Evolutionary conservation across 768 basidiomycete genomes (phyloP).

Genomic region (Pleurotus pulmonarius): DNA sequence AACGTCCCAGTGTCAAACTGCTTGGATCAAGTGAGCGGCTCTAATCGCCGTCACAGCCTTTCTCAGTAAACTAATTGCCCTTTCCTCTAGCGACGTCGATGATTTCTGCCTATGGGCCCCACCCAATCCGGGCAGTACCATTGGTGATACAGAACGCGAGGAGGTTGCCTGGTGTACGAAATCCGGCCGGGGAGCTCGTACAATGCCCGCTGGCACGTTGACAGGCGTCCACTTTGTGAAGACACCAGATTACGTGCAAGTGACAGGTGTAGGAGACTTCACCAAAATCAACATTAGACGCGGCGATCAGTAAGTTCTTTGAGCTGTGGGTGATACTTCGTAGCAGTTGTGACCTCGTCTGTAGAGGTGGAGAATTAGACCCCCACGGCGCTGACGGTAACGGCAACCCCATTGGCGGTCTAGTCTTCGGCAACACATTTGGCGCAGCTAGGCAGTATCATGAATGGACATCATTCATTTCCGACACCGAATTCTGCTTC

Average conservation of each 20-base stretch:
- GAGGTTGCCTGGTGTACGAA: constrained; percentile 11
- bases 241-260: constrained; percentile 59
- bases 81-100: constrained; percentile 4
- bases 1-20: constrained; percentile 10
- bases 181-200: constrained; percentile 32
- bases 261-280: constrained; percentile 57
- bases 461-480: constrained; percentile 87
- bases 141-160: constrained; percentile 10
- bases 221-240: constrained; percentile 34
- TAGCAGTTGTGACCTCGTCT: background rate
- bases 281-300: constrained; percentile 54
- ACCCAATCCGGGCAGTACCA: constrained; percentile 6
- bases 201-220: constrained; percentile 40
- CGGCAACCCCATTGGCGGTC: constrained; percentile 21
- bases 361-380: constrained; percentile 35
- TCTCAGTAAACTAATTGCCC: background rate
- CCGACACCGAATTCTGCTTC: constrained; percentile 63
- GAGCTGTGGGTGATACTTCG: background rate
- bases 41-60: too few relatives aligned
- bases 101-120: constrained; percentile 13
- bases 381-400: constrained; percentile 48
- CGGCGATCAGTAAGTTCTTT: constrained; percentile 36
- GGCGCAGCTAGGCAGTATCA: constrained; percentile 51
- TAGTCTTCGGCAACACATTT: constrained; percentile 20
- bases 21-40: constrained; percentile 10